A percentile compares a stretch with the other conserved stretches of the same genome.
Evolutionary conservation across 179 eudicot genomes (phyloP).

Genomic region (Pouteria campechiana): DNA sequence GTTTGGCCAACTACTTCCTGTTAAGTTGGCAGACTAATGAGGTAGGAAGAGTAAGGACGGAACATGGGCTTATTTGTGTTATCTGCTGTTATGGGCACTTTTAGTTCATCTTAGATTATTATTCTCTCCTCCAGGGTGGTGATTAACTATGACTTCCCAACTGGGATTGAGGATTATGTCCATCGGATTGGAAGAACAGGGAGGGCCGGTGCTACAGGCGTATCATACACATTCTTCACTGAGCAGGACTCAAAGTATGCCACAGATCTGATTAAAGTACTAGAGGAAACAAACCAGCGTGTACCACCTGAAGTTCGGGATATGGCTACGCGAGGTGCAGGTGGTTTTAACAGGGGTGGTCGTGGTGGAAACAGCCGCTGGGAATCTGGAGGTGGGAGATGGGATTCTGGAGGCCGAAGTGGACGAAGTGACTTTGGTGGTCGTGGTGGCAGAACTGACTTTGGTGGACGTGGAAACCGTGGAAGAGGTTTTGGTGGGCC

Average conservation of each 20-base stretch:
- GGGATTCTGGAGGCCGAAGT: constrained; percentile 51
- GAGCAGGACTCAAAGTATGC: constrained; percentile 79
- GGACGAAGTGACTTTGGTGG: constrained; percentile 28
- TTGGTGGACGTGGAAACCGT: constrained; percentile 41
- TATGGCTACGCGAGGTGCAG: constrained; percentile 55
- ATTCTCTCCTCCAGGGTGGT: constrained; percentile 39
- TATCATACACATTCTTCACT: constrained; percentile 62
- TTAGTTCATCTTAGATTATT: not conserved
- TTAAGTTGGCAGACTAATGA: too few relatives aligned
- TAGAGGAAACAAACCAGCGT: constrained; percentile 68
- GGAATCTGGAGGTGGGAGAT: constrained; percentile 50
- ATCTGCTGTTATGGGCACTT: too few relatives aligned
- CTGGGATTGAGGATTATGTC: constrained; percentile 73
- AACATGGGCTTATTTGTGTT: too few relatives aligned
- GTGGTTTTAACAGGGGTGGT: constrained; percentile 46
- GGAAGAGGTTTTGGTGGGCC: constrained; percentile 52
- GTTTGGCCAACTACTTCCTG: too few relatives aligned
- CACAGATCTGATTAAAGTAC: constrained; percentile 48
- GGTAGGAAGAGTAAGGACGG: too few relatives aligned
- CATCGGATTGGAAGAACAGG: constrained; percentile 87
- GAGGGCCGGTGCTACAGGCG: constrained; percentile 79
- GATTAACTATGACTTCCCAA: constrained; percentile 71
- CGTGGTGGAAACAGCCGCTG: constrained; percentile 52
- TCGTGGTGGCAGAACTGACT: constrained; percentile 30
- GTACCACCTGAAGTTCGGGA: constrained; percentile 67